These are phyloP conservation scores for Lolium multiflorum DNA, from an alignment of 176 grass and related monocot species.

Conservation along the genomic window DNA sequence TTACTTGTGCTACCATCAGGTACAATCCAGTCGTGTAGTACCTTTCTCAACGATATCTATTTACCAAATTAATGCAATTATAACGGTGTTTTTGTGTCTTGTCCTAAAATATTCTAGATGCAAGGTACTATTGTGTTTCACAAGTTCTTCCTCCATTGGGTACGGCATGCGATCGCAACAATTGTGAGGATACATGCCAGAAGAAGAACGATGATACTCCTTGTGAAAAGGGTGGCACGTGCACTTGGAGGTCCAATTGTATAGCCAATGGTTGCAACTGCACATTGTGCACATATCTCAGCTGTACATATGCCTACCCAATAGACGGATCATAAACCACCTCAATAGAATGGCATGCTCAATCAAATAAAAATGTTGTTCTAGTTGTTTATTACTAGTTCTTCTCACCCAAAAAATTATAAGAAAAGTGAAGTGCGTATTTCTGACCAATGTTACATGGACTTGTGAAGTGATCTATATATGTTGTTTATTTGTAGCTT, in stretches of 20 bases:
- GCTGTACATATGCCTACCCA: background rate
- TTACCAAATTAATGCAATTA: background rate
- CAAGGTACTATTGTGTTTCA: background rate
- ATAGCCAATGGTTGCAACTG: background rate
- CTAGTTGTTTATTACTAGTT: background rate
- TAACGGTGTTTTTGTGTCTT: background rate
- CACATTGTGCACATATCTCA: background rate
- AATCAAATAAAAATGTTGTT: background rate
- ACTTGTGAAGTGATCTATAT: background rate
- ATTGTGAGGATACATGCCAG: background rate
- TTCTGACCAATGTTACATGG: background rate
- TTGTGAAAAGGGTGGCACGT: background rate
- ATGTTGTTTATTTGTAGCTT: background rate
- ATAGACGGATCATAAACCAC: background rate
- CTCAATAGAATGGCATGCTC: background rate
- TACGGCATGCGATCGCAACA: background rate
- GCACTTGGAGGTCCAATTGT: slow-evolving; percentile 3
- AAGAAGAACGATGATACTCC: background rate
- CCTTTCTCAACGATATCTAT: background rate
- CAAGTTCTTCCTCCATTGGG: background rate
- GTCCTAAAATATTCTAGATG: background rate
- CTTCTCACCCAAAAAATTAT: background rate
- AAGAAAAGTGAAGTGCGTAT: background rate
- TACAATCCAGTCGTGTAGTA: background rate
- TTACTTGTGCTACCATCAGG: background rate